Evolutionary conservation across 352 stramenopile species (phyloP), one percentile per base, ranked within the genome.

Genomic region (Globisporangium abappressorium): DNA sequence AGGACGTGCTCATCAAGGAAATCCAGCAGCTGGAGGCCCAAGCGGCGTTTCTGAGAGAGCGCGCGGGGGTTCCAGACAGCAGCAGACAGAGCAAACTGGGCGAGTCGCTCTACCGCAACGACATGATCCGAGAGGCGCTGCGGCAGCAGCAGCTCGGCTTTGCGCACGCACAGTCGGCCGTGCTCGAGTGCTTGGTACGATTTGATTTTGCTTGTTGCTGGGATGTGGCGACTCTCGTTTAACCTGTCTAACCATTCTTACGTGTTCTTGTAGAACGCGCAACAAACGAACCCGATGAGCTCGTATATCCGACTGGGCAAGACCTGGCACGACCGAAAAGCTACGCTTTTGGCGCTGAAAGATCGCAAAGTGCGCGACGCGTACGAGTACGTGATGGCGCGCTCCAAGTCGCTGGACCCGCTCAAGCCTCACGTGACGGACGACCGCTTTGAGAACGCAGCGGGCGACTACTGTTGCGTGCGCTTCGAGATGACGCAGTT

Each of bases 401-500:
- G 78, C 11, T 47, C 71, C 2, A 56, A 60, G 6, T 34, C 70
- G 0, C 54, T 81, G 14, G 62, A 74, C 33, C 71, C 70, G 9
- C 54, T 71, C 15, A 78, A 70, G 57, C 68, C 65, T 9, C 82
- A 78, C 69, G 74, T 77, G 33, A 68, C 77, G 11, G 79, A 87
- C 53, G 56, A 66, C 51, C 79, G 81, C 33, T 91, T 87, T 60
- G 77, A 84, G 63, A 79, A 70, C 0, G 30, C 63, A 0, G 67
- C 72, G 5, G 79, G 81, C 33, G 74, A 91, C 57, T 87, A 69
- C n/a, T 87, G 74, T 62, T 82, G 72, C 14, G 73, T 84, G 22
- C 84, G 82, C 56, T 87, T 87, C 60, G 80, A 87, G 49, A 81
- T 84, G 41, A 79, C 80, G 36, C 81, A 79, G 46, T 88, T 90